Evolutionary conservation across 2,329 filamentous ascomycete species (phyloP), one percentile per base, ranked within the genome.

Genomic region (Trichoderma pleuroti): DNA sequence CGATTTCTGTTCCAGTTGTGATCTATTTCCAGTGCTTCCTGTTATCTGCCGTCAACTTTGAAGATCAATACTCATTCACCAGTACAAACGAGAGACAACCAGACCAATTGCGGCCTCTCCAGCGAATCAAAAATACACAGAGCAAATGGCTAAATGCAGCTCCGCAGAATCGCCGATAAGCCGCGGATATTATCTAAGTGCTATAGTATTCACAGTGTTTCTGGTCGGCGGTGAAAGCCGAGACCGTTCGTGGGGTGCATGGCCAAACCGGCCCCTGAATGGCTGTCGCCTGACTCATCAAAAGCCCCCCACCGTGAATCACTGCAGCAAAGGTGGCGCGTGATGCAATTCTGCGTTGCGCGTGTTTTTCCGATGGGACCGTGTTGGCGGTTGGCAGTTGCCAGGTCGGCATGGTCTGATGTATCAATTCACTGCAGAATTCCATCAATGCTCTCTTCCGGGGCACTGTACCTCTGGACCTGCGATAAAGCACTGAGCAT

Each of bases 241-340:
- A 68, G 56, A 61, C 39, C 39, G 66, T 60, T 68, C 66, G 66
- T 68, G 66, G 56, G 66, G 66, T 68, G 66, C 56, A 61, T 68
- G 56, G 65, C 56, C 28, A 61, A 36, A 30, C 10, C 57, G 65
- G 28, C 66, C 66, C 66, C 66, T 68, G 66, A 70, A 57, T 70
- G 46, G 67, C 67, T 54, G 60, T 70, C 67, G 70, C 49, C 68
- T 70, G 70, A 66, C 63, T 71, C 62, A 71, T 52, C 63, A 70
- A n/a, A 30, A 14, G 18, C 11, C 61, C 68, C 34, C 61, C 52
- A 64, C 46, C 60, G 61, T 54, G 68, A 66, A 70, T 70, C 68
- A 57, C 66, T 68, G 66, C 39, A 60, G 39, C 54, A 26, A 26
- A 26, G 28, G 32, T 62, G 70, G 63, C 63, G 70, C 70, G 70